These are phyloP conservation scores for Populus tomentosa DNA, from an alignment of 441 rosid species.

Conservation along the genomic window DNA sequence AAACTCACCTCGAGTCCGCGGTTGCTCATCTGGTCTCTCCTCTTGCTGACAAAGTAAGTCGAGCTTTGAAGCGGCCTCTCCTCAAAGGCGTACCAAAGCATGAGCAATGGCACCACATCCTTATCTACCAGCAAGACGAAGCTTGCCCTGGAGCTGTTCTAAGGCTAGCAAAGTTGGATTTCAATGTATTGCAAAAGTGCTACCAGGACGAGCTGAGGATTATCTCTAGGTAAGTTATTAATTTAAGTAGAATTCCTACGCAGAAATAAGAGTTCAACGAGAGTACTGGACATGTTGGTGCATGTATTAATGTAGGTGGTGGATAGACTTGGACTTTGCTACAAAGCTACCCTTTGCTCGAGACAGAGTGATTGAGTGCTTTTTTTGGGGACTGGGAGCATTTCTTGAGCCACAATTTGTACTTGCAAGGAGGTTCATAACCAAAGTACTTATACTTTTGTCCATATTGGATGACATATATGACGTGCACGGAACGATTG, in stretches of 20 bases:
- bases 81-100: not conserved
- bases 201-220: conserved; percentile 1
- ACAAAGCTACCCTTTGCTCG: conserved; percentile 12
- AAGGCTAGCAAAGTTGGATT: conserved; percentile 16
- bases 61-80: conserved; percentile 6
- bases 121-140: not conserved
- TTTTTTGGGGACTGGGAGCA: conserved; percentile 9
- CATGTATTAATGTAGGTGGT: conserved; percentile 15
- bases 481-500: conserved; percentile 14
- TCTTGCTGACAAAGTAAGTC: conserved; percentile 1
- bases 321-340: conserved; percentile 15
- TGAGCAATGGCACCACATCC: conserved; percentile 2
- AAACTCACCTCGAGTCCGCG: not conserved
- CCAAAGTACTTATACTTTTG: not conserved
- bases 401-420: conserved; percentile 6
- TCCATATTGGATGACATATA: conserved; percentile 16
- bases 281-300: not conserved
- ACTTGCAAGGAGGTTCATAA: not conserved
- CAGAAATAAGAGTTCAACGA: not conserved
- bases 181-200: conserved; percentile 4
- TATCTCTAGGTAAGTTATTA: conserved; percentile 4
- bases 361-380: conserved; percentile 15
- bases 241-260: too few relatives aligned
- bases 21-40: not conserved
- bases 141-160: not conserved